Conservation (phyloP, 495 filamentous ascomycete species). For the Chaetomium tenue region DNA sequence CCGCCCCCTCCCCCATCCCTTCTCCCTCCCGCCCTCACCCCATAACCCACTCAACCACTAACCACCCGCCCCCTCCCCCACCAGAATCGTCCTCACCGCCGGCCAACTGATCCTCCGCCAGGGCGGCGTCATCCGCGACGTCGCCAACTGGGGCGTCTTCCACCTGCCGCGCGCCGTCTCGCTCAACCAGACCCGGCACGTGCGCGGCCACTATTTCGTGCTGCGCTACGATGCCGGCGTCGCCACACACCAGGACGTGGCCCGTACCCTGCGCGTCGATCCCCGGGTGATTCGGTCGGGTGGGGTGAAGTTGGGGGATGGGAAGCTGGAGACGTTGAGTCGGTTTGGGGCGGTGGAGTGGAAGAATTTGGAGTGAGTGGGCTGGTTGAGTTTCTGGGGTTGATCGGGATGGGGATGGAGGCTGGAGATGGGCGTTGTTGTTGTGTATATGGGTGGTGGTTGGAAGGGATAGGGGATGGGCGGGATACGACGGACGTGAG, state of each 20-base stretch:
- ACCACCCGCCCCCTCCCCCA: neutral
- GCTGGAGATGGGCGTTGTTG: neutral
- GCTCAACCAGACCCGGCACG: slow-evolving; percentile 76
- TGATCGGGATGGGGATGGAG: neutral
- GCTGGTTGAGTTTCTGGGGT: neutral
- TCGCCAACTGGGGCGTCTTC: slow-evolving; percentile 93
- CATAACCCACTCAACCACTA: slow-evolving; percentile 15
- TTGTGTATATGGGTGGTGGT: neutral
- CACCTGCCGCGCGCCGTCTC: slow-evolving; percentile 70
- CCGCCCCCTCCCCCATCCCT: slow-evolving; percentile 34
- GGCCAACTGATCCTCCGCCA: slow-evolving; percentile 77
- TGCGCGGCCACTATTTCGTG: slow-evolving; percentile 89
- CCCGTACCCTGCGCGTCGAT: slow-evolving; percentile 76
- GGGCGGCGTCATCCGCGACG: slow-evolving; percentile 87
- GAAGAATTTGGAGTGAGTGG: slow-evolving; percentile 26
- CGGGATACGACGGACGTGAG: neutral
- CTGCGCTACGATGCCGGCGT: slow-evolving; percentile 87
- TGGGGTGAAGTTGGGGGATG: slow-evolving; percentile 79
- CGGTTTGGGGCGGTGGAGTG: slow-evolving; percentile 55
- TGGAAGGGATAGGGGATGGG: neutral
- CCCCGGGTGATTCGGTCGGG: slow-evolving; percentile 85
- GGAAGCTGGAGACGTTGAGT: slow-evolving; percentile 67
- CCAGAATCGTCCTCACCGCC: slow-evolving; percentile 81
- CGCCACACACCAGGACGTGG: slow-evolving; percentile 66
- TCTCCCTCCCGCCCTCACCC: slow-evolving; percentile 8